Percentiles rank a stretch among this genome's conserved stretches.
These are phyloP conservation scores for Candida endomychidarum DNA, from an alignment of 805 yeast genomes.

Conservation along the genomic window DNA sequence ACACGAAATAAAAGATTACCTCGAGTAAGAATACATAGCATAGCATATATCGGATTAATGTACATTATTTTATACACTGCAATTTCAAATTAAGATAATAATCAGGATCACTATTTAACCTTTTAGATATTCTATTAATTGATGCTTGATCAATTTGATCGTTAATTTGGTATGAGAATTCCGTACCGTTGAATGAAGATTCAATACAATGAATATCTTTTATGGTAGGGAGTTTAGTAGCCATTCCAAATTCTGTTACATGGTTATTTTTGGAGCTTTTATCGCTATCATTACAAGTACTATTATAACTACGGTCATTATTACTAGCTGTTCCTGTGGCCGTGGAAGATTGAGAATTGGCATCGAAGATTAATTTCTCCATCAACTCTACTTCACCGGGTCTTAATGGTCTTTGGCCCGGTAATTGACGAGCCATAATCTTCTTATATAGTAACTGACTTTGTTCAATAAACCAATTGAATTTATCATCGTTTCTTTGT, in stretches of 20 bases:
- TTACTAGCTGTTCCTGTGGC: background rate
- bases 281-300: background rate
- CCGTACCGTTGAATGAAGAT: constrained; percentile 11
- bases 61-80: constrained; percentile 4
- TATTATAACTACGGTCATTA: background rate
- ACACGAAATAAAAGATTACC: too few relatives aligned
- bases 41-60: too few relatives aligned
- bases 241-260: constrained; percentile 5
- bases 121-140: constrained; percentile 6
- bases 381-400: constrained; percentile 4
- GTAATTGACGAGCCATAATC: constrained; percentile 8
- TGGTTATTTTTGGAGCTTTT: background rate
- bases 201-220: constrained; percentile 1
- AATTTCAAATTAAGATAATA: constrained; percentile 7
- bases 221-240: constrained; percentile 9
- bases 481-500: constrained; percentile 3
- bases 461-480: constrained; percentile 9
- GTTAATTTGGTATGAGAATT: constrained; percentile 5
- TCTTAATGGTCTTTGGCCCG: constrained; percentile 7
- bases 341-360: background rate
- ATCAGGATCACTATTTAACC: constrained; percentile 9
- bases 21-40: too few relatives aligned
- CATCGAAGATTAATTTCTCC: background rate
- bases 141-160: constrained; percentile 9
- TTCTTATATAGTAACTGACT: constrained; percentile 11